These are phyloP conservation scores for Acanthamoeba culbertsoni DNA, from an alignment of 208 protist species.

Conservation along the genomic window DNA sequence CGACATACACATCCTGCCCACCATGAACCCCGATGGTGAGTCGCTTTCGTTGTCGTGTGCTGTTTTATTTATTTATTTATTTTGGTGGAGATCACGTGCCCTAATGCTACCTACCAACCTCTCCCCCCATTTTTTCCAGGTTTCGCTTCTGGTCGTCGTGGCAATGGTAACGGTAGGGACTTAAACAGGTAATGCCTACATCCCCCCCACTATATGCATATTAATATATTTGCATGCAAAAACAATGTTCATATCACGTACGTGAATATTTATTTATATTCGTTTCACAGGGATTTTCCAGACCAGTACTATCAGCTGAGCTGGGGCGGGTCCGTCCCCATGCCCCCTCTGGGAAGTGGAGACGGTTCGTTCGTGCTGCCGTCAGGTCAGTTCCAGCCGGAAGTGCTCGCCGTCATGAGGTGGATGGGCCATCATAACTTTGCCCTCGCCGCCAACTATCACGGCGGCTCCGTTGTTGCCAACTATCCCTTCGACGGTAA, in stretches of 20 bases:
- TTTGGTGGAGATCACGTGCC: too few relatives aligned
- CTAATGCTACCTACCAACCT: background rate
- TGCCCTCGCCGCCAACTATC: slow-evolving; percentile 36
- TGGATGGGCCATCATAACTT: slow-evolving; percentile 20
- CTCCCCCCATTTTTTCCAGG: background rate
- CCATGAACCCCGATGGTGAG: slow-evolving; percentile 58
- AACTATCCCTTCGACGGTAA: slow-evolving; percentile 52
- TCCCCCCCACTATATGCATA: background rate
- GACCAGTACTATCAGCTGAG: background rate
- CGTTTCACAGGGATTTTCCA: background rate
- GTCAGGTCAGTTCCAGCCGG: background rate
- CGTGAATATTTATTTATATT: background rate
- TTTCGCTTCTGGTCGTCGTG: background rate
- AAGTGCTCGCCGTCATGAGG: slow-evolving; percentile 43
- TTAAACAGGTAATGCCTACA: background rate
- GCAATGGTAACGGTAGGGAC: background rate
- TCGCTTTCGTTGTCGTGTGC: background rate
- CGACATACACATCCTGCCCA: slow-evolving; percentile 47
- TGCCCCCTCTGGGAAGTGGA: background rate
- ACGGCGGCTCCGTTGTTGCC: slow-evolving; percentile 47
- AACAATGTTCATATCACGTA: background rate
- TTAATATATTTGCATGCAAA: background rate
- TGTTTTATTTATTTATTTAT: background rate
- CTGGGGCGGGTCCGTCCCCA: background rate
- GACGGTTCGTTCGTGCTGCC: background rate